Percentiles rank a stretch among this genome's conserved stretches.
Conservation (phyloP, 2,329 filamentous ascomycete species). For the Clonostachys sp. region DNA sequence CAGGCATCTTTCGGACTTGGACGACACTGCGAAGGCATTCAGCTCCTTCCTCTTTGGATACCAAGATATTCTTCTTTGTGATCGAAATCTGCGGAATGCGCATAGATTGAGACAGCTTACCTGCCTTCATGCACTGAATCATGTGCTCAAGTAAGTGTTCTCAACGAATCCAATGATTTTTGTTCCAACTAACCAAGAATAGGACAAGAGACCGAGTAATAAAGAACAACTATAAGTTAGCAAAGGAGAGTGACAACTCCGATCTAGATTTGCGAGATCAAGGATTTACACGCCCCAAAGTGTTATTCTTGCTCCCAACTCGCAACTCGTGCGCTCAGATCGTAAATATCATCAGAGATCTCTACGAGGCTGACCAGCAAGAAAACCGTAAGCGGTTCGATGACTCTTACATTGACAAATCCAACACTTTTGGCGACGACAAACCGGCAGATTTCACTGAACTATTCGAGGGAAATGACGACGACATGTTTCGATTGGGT, state of each 20-base stretch:
- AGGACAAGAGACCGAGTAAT: slow-evolving; percentile 84
- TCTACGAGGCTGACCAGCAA: slow-evolving; percentile 83
- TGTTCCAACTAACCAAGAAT: slow-evolving; percentile 7
- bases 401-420: slow-evolving; percentile 70
- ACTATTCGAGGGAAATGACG: slow-evolving; percentile 90
- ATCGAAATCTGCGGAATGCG: slow-evolving; percentile 65
- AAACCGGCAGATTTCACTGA: slow-evolving; percentile 85
- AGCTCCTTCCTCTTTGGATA: slow-evolving; percentile 77
- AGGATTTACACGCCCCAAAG: slow-evolving; percentile 91
- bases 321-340: slow-evolving; percentile 78
- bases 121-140: slow-evolving; percentile 84
- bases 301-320: slow-evolving; percentile 86
- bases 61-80: slow-evolving; percentile 72
- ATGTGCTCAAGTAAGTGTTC: slow-evolving; percentile 70
- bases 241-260: slow-evolving; percentile 57
- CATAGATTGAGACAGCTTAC: slow-evolving; percentile 64
- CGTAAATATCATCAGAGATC: slow-evolving; percentile 68
- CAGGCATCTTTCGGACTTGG: slow-evolving; percentile 52
- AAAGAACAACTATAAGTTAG: slow-evolving; percentile 82
- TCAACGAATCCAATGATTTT: not conserved
- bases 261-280: slow-evolving; percentile 82
- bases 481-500: slow-evolving; percentile 95
- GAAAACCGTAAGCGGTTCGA: slow-evolving; percentile 93
- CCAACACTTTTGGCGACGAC: slow-evolving; percentile 60
- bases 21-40: slow-evolving; percentile 58